These are phyloP conservation scores for Setaria viridis DNA, from an alignment of 202 grass and related monocot species.

Conservation along the genomic window DNA sequence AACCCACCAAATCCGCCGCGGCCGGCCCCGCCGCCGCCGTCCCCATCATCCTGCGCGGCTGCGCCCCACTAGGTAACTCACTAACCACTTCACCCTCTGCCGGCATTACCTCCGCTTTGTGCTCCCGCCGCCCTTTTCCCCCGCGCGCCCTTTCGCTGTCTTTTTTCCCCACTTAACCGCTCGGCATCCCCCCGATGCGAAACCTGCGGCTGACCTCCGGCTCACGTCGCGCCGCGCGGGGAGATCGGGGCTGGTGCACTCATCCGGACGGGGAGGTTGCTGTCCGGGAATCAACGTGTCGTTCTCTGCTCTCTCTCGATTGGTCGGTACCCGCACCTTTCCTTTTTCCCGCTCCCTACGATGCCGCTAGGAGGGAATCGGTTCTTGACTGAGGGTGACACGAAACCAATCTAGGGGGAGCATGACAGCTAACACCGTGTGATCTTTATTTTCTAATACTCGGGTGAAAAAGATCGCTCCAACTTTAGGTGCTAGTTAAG, in stretches of 20 bases:
- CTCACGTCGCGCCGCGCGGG: constrained; percentile 40
- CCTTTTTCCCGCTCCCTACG: constrained; percentile 38
- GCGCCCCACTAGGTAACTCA: constrained; percentile 35
- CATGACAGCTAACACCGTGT: constrained; percentile 35
- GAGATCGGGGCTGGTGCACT: constrained; percentile 38
- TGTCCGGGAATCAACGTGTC: constrained; percentile 56
- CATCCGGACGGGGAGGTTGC: constrained; percentile 48
- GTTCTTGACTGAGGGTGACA: constrained; percentile 39
- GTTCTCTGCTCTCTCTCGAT: constrained; percentile 39
- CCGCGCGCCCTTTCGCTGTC: not conserved
- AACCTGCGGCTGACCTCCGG: constrained; percentile 42
- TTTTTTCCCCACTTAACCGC: constrained; percentile 25
- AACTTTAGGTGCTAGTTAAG: constrained; percentile 34
- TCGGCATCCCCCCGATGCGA: constrained; percentile 40
- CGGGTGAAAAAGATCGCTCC: constrained; percentile 44
- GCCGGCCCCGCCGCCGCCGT: not conserved
- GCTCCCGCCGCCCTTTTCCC: constrained; percentile 17
- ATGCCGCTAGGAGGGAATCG: constrained; percentile 54
- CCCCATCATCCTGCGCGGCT: constrained; percentile 5
- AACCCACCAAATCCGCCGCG: not conserved
- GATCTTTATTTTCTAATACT: constrained; percentile 58
- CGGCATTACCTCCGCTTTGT: not conserved
- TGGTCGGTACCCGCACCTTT: constrained; percentile 29
- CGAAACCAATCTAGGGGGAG: constrained; percentile 46
- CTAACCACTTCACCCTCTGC: not conserved